A percentile compares a stretch with the other conserved stretches of the same genome.
Conservation (phyloP, 306 rosid species). For the Vigna nakashimae region DNA sequence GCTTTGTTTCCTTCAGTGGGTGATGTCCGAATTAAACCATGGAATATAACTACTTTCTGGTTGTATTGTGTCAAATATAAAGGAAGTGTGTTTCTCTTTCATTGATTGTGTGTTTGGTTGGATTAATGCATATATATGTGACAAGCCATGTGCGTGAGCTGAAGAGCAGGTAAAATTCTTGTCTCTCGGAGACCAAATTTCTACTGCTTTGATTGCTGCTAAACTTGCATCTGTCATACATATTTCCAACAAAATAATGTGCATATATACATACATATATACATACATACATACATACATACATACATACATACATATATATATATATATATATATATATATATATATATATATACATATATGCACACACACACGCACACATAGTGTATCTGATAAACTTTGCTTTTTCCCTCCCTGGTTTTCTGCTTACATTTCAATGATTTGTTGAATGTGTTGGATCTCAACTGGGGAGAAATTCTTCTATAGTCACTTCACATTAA, state of each 20-base stretch:
- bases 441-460: background rate
- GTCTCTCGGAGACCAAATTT: background rate
- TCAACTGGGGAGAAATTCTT: background rate
- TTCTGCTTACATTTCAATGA: background rate
- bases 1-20: constrained; percentile 1
- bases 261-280: background rate
- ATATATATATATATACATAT: background rate
- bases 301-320: too few relatives aligned
- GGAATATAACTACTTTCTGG: background rate
- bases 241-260: background rate
- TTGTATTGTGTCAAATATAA: background rate
- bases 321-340: background rate
- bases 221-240: background rate
- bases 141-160: background rate
- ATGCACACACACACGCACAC: too few relatives aligned
- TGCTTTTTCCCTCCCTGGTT: background rate
- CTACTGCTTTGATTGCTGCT: background rate
- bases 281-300: too few relatives aligned
- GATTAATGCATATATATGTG: background rate
- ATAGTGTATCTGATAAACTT: background rate
- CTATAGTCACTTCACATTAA: background rate
- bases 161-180: background rate
- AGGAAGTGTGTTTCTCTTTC: background rate
- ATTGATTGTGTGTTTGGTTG: background rate
- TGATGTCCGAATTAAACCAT: background rate